Evolutionary conservation across 768 basidiomycete genomes (phyloP).

Genomic region (Candolleomyces eurysporus): DNA sequence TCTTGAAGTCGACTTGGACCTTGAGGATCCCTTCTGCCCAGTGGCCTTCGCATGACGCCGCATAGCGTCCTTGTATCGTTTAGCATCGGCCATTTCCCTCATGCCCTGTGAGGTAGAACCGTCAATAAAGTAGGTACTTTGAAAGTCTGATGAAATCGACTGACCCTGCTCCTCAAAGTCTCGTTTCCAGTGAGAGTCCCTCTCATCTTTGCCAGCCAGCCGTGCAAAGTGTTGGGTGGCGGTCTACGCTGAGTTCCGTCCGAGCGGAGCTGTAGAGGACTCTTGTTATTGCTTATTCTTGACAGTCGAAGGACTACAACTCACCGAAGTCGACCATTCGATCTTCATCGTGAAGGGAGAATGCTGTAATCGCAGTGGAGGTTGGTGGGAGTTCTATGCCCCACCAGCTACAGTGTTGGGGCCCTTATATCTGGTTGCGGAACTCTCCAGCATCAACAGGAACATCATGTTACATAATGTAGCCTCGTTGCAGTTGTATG

Average conservation of each 20-base stretch:
- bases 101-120: slow-evolving; percentile 46
- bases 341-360: slow-evolving; percentile 41
- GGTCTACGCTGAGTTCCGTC: slow-evolving; percentile 47
- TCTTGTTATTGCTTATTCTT: slow-evolving; percentile 1
- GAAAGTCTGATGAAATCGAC: slow-evolving; percentile 2
- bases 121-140: slow-evolving; percentile 5
- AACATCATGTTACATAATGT: slow-evolving; percentile 2
- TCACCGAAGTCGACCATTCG: slow-evolving; percentile 48
- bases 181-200: slow-evolving; percentile 70
- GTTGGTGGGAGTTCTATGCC: slow-evolving; percentile 4
- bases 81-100: slow-evolving; percentile 64
- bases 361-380: slow-evolving; percentile 5
- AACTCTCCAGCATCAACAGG: not conserved
- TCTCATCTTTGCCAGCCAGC: slow-evolving; percentile 78
- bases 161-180: slow-evolving; percentile 47
- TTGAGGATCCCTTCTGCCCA: slow-evolving; percentile 6
- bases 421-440: not conserved
- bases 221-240: slow-evolving; percentile 61
- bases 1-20: not conserved
- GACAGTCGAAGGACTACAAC: slow-evolving; percentile 1
- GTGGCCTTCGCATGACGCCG: slow-evolving; percentile 4
- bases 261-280: slow-evolving; percentile 32
- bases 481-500: not conserved
- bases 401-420: not conserved
- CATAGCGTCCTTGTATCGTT: slow-evolving; percentile 10